Percentiles rank a stretch among this genome's conserved stretches.
These are phyloP conservation scores for Cutaneotrichosporon arboriforme DNA, from an alignment of 1,284 basidiomycete genomes.

Conservation along the genomic window DNA sequence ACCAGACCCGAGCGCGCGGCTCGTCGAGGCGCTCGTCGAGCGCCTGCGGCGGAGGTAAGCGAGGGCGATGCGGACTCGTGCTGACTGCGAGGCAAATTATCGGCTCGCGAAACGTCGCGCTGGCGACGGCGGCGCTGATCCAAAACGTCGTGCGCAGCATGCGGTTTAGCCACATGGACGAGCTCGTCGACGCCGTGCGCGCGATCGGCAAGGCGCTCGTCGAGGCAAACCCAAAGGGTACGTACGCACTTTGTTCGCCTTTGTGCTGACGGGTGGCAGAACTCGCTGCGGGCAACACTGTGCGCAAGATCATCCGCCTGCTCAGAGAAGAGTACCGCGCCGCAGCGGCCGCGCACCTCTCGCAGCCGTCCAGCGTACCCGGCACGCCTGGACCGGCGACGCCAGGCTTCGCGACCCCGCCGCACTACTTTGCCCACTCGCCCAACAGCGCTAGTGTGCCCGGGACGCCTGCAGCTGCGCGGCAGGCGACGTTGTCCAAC, in stretches of 20 bases:
- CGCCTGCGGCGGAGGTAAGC: slow-evolving; percentile 64
- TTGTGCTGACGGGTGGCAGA: slow-evolving; percentile 55
- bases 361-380: slow-evolving; percentile 35
- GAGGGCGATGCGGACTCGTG: slow-evolving; percentile 36
- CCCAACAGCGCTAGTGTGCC: slow-evolving; percentile 1
- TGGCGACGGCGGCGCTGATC: slow-evolving; percentile 81
- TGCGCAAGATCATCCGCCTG: slow-evolving; percentile 83
- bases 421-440: slow-evolving; percentile 30
- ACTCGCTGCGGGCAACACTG: slow-evolving; percentile 88
- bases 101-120: slow-evolving; percentile 77
- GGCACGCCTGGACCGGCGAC: slow-evolving; percentile 41
- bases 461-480: slow-evolving; percentile 13
- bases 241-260: slow-evolving; percentile 7
- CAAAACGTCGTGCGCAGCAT: slow-evolving; percentile 83
- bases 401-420: slow-evolving; percentile 38
- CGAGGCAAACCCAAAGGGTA: slow-evolving; percentile 89
- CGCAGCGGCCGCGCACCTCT: slow-evolving; percentile 37
- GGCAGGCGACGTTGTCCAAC: slow-evolving; percentile 40
- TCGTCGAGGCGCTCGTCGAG: slow-evolving; percentile 62
- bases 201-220: slow-evolving; percentile 71
- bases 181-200: slow-evolving; percentile 75
- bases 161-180: slow-evolving; percentile 78
- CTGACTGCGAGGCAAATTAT: slow-evolving; percentile 61
- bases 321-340: slow-evolving; percentile 84
- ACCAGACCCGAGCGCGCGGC: slow-evolving; percentile 36